Conservation (phyloP, 768 basidiomycete species). For the Lactifluus rugatus region DNA sequence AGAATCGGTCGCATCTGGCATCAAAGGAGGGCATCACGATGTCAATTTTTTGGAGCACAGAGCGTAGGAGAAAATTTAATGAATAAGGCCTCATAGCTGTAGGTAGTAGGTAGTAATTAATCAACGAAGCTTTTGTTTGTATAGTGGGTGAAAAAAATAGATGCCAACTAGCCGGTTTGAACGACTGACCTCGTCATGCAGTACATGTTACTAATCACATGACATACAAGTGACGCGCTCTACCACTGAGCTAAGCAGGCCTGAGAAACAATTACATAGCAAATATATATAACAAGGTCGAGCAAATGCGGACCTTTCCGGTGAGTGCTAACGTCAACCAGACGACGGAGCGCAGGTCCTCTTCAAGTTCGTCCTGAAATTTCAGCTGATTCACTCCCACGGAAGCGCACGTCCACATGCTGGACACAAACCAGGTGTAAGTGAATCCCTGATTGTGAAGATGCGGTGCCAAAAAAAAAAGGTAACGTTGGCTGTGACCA, state of each 20-base stretch:
- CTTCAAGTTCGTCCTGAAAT: conserved; percentile 43
- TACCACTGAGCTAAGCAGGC: conserved; percentile 27
- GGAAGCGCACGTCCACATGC: conserved; percentile 37
- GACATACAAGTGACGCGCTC: conserved; percentile 24
- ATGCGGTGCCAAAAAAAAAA: no score
- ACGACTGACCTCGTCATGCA: conserved; percentile 20
- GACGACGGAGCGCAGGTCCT: conserved; percentile 50
- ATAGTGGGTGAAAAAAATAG: neutral
- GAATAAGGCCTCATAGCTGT: no score
- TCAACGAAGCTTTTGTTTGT: no score
- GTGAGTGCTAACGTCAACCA: no score
- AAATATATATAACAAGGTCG: no score
- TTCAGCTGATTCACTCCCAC: conserved; percentile 55
- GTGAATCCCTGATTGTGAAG: neutral
- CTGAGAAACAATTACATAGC: no score
- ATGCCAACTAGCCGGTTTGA: conserved; percentile 20
- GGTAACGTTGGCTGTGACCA: neutral
- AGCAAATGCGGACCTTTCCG: no score
- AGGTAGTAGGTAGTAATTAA: no score
- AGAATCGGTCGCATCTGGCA: no score
- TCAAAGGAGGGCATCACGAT: no score
- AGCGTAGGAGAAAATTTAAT: no score
- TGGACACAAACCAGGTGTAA: conserved; percentile 57
- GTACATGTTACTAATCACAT: neutral
- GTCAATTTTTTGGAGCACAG: no score